Conservation (phyloP, 2,329 filamentous ascomycete genomes). For the Stagonosporopsis rhizophila region DNA sequence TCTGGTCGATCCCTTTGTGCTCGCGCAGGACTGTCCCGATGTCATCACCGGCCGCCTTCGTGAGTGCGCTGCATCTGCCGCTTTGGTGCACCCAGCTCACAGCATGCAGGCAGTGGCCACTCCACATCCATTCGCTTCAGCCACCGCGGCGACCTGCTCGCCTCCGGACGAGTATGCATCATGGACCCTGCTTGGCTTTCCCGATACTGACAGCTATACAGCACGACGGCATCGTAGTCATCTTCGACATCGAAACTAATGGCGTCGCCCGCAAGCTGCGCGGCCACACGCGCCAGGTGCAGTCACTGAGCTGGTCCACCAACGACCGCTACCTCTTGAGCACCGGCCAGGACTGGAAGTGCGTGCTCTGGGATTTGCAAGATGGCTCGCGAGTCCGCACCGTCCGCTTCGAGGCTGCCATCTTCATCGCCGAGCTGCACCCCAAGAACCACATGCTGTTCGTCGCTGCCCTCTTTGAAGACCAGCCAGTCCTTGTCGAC, state of each 20-base stretch:
- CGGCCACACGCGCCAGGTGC: constrained; percentile 92
- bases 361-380: constrained; percentile 91
- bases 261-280: constrained; percentile 92
- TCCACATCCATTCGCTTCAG: constrained; percentile 82
- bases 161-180: constrained; percentile 78
- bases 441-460: constrained; percentile 87
- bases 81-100: constrained; percentile 20
- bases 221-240: constrained; percentile 88
- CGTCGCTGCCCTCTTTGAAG: constrained; percentile 91
- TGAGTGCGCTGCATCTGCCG: constrained; percentile 48
- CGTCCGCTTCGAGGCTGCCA: constrained; percentile 88
- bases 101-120: constrained; percentile 63
- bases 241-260: constrained; percentile 98
- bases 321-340: constrained; percentile 91
- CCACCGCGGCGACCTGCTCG: constrained; percentile 90
- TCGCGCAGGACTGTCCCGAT: constrained; percentile 86
- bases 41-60: constrained; percentile 87
- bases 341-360: constrained; percentile 95
- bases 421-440: constrained; percentile 95
- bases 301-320: constrained; percentile 93
- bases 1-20: constrained; percentile 73
- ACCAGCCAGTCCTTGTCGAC: constrained; percentile 88
- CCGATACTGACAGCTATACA: constrained; percentile 29
- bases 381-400: constrained; percentile 76
- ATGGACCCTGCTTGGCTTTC: neutral